phyloP scores from a whole-genome alignment of 371 early-diverging fungal species.

The Blakeslea trispora region DNA sequence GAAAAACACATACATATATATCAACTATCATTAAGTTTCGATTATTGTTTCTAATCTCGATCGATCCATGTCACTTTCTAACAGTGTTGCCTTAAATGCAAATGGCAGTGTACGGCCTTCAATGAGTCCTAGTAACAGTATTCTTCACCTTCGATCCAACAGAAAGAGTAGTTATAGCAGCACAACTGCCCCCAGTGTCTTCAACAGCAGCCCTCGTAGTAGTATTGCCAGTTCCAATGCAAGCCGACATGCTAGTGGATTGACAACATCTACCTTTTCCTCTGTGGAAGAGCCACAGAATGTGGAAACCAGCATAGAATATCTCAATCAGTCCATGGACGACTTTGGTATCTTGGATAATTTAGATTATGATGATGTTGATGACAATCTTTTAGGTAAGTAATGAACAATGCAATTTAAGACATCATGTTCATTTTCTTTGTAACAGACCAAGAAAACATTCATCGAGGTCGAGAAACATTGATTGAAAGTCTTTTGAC shows the following conservation, averaged over 20 bases:
- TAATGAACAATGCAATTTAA: too few relatives aligned
- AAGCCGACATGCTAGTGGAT: constrained; percentile 16
- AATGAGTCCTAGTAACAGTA: background rate
- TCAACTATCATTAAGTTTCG: too few relatives aligned
- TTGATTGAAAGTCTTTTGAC: constrained; percentile 33
- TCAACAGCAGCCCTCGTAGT: constrained; percentile 1
- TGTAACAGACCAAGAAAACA: constrained; percentile 44
- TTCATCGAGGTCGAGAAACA: constrained; percentile 39
- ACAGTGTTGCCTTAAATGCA: background rate
- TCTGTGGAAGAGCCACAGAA: constrained; percentile 10
- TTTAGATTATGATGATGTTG: constrained; percentile 22
- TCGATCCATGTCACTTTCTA: background rate
- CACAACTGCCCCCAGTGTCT: background rate
- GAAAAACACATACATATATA: too few relatives aligned
- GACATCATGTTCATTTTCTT: too few relatives aligned
- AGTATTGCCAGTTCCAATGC: constrained; percentile 13
- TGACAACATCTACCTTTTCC: constrained; percentile 17
- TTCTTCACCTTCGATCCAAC: background rate
- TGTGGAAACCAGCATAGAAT: constrained; percentile 7
- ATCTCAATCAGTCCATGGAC: constrained; percentile 8
- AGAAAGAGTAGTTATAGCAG: constrained; percentile 1
- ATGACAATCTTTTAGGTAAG: constrained; percentile 33
- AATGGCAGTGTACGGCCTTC: background rate
- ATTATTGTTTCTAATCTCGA: too few relatives aligned
- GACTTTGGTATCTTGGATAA: constrained; percentile 12